These are phyloP conservation scores for Hypomontagnella monticulosa DNA, from an alignment of 495 filamentous ascomycete genomes.

Conservation along the genomic window DNA sequence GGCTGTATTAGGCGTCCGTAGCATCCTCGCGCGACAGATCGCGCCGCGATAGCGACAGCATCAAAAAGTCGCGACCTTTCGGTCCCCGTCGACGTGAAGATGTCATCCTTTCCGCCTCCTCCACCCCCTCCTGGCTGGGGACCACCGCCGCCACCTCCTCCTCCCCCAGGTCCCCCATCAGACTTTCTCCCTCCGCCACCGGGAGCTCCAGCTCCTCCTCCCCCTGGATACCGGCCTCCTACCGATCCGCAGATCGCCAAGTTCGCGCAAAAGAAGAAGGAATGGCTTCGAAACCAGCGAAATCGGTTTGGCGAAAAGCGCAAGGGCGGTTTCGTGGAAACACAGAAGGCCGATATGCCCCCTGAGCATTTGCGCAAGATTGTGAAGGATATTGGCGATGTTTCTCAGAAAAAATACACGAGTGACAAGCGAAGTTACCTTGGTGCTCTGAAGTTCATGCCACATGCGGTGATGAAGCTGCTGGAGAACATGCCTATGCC, in stretches of 20 bases:
- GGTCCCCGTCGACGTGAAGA: constrained; percentile 53
- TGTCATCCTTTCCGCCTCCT: constrained; percentile 77
- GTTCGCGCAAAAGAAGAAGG: constrained; percentile 97
- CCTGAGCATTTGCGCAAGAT: constrained; percentile 98
- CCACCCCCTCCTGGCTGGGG: constrained; percentile 67
- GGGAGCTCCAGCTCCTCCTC: constrained; percentile 78
- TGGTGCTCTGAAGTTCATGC: constrained; percentile 99
- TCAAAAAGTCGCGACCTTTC: constrained; percentile 37
- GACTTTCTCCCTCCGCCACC: constrained; percentile 73
- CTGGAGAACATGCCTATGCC: constrained; percentile 99
- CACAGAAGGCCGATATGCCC: constrained; percentile 98
- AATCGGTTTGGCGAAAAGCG: constrained; percentile 97
- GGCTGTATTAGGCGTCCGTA: constrained; percentile 32
- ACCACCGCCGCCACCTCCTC: constrained; percentile 72
- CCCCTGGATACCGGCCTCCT: constrained; percentile 86
- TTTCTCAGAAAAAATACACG: constrained; percentile 99
- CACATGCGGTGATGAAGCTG: constrained; percentile 98
- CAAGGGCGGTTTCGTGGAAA: constrained; percentile 95
- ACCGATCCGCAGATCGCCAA: constrained; percentile 90
- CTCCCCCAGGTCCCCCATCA: constrained; percentile 78
- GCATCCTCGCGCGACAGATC: constrained; percentile 44
- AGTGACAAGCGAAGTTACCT: constrained; percentile 99
- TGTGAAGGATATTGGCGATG: constrained; percentile 97
- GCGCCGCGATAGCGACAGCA: constrained; percentile 47
- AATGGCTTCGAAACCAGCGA: constrained; percentile 94